phyloP scores from a whole-genome alignment of 129 eudicot genomes.

The Saussurea involucrata region DNA sequence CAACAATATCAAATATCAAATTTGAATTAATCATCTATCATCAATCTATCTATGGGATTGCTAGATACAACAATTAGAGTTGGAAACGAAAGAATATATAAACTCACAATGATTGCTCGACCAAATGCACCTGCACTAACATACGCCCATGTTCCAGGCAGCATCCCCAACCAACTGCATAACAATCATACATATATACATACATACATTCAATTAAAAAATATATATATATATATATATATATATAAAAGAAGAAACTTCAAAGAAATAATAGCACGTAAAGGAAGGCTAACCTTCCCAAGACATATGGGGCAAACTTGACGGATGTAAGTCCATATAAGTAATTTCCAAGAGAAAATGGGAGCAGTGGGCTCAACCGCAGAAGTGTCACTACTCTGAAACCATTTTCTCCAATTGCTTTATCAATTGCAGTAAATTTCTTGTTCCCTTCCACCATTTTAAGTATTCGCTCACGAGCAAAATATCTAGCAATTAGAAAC shows the following conservation, averaged over 20 bases:
- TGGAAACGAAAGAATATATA: background rate
- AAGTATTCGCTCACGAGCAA: slow-evolving; percentile 98
- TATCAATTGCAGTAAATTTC: slow-evolving; percentile 98
- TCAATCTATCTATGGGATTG: too few relatives aligned
- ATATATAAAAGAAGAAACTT: background rate
- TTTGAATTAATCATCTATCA: too few relatives aligned
- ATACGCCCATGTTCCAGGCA: slow-evolving; percentile 99
- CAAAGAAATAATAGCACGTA: background rate
- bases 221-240: too few relatives aligned
- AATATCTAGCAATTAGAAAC: slow-evolving; percentile 96
- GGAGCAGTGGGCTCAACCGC: slow-evolving; percentile 97
- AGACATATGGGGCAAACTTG: slow-evolving; percentile 83
- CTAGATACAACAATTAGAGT: too few relatives aligned
- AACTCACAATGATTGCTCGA: slow-evolving; percentile 94
- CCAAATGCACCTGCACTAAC: slow-evolving; percentile 99
- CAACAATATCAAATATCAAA: background rate
- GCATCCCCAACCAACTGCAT: slow-evolving; percentile 99
- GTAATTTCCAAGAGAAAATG: slow-evolving; percentile 97
- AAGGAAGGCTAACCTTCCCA: slow-evolving; percentile 89
- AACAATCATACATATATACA: background rate
- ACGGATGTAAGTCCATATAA: slow-evolving; percentile 95
- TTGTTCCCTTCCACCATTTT: slow-evolving; percentile 95
- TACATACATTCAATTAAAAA: background rate
- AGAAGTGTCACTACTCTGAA: slow-evolving; percentile 96
- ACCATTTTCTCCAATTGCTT: slow-evolving; percentile 99